Conservation (phyloP, 345 rosid genomes). For the Fremontodendron californicum region DNA sequence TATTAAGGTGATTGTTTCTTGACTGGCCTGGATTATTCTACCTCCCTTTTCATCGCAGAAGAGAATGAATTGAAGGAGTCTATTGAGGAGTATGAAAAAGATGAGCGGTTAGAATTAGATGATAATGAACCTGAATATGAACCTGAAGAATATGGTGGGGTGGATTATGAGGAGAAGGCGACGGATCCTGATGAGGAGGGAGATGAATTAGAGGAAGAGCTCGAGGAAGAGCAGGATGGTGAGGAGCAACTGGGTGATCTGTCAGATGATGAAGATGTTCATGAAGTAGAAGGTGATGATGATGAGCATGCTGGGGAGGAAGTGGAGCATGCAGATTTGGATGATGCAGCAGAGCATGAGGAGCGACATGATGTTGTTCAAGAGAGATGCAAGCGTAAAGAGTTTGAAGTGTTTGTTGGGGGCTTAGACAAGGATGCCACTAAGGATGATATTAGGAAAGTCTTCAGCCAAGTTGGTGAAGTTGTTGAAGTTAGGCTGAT, state of each 20-base stretch:
- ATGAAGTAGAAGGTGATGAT: conserved; percentile 48
- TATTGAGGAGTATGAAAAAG: conserved; percentile 64
- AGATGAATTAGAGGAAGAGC: conserved; percentile 54
- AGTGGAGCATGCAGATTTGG: conserved; percentile 41
- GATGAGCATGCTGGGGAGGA: conserved; percentile 50
- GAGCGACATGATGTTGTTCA: conserved; percentile 68
- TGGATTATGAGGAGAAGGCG: conserved; percentile 79
- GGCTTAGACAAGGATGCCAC: conserved; percentile 85
- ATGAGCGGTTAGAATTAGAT: conserved; percentile 78
- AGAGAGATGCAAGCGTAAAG: conserved; percentile 94
- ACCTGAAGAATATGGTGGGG: conserved; percentile 49
- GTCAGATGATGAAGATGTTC: conserved; percentile 62
- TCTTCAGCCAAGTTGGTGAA: conserved; percentile 74
- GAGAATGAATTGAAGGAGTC: conserved; percentile 58
- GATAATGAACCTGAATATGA: conserved; percentile 77
- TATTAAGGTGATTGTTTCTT: conserved; percentile 10
- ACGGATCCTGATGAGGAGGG: conserved; percentile 47
- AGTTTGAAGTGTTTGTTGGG: conserved; percentile 94
- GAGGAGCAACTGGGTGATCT: conserved; percentile 66
- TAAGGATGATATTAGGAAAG: conserved; percentile 78
- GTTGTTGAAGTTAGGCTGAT: conserved; percentile 78
- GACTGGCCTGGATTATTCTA: conserved; percentile 44
- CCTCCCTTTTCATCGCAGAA: conserved; percentile 56
- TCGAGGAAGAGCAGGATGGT: conserved; percentile 51
- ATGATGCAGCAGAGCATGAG: conserved; percentile 46